These are phyloP conservation scores for Typha latifolia DNA, from an alignment of 176 grass and related monocot genomes.

Conservation along the genomic window DNA sequence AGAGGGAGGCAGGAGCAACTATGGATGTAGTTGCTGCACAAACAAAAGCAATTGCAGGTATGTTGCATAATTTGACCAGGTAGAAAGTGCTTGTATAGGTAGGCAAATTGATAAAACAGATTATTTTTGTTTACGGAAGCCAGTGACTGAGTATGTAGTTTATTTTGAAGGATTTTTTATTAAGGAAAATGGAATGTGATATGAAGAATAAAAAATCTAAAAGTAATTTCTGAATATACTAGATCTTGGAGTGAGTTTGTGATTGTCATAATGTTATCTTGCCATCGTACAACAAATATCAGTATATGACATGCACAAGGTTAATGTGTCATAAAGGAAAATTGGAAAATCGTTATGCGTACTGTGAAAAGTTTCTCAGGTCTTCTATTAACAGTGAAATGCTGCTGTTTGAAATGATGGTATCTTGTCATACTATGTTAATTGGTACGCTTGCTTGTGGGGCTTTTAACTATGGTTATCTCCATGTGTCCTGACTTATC, in stretches of 20 bases:
- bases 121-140: neutral
- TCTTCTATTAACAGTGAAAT: too few relatives aligned
- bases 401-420: too few relatives aligned
- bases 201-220: too few relatives aligned
- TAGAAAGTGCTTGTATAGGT: neutral
- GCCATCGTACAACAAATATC: too few relatives aligned
- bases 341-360: too few relatives aligned
- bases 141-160: neutral
- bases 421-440: neutral
- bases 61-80: too few relatives aligned
- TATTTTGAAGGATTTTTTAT: neutral
- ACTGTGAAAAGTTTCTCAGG: too few relatives aligned
- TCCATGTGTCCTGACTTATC: neutral
- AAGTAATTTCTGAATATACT: neutral
- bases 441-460: neutral
- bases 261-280: too few relatives aligned
- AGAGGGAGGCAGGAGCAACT: constrained; percentile 77
- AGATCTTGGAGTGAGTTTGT: neutral
- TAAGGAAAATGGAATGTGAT: neutral
- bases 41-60: constrained; percentile 94
- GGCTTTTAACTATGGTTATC: neutral
- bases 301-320: too few relatives aligned
- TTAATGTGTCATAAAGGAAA: too few relatives aligned
- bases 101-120: neutral
- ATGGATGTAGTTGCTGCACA: constrained; percentile 85